phyloP scores from a whole-genome alignment of 2,329 filamentous ascomycete species.

The Spiromastix sp. region DNA sequence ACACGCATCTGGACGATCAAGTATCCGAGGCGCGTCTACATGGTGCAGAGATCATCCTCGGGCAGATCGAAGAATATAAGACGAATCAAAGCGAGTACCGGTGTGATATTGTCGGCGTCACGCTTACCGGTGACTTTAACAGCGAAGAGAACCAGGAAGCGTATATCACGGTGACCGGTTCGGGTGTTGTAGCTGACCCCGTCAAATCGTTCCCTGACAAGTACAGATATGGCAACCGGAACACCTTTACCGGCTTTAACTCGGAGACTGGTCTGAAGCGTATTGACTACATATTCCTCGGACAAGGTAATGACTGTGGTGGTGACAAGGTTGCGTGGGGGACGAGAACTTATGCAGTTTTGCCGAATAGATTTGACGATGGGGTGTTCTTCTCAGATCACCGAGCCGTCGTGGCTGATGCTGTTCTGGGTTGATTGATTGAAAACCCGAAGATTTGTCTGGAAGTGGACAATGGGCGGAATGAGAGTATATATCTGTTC shows the following conservation, averaged over 20 bases:
- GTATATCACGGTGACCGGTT: constrained; percentile 24
- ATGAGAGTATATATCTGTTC: no score
- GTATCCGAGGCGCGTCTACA: constrained; percentile 39
- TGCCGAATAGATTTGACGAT: constrained; percentile 46
- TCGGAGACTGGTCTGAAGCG: constrained; percentile 29
- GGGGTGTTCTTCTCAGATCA: constrained; percentile 47
- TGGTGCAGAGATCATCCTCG: constrained; percentile 41
- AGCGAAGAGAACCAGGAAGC: constrained; percentile 41
- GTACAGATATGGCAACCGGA: constrained; percentile 1
- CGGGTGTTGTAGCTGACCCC: not conserved
- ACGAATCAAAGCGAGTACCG: constrained; percentile 15
- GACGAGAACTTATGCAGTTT: constrained; percentile 41
- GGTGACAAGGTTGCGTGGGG: constrained; percentile 20
- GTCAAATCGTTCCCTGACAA: not conserved
- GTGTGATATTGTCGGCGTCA: constrained; percentile 30
- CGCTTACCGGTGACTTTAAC: constrained; percentile 49
- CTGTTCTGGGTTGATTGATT: constrained; percentile 17
- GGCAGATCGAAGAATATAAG: constrained; percentile 27
- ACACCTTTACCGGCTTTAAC: constrained; percentile 30
- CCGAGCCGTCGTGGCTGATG: constrained; percentile 46
- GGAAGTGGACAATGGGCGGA: no score
- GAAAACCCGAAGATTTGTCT: no score
- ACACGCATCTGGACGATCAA: constrained; percentile 49
- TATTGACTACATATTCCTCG: constrained; percentile 46
- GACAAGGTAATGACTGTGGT: constrained; percentile 12